Base-by-base conservation (phyloP, 78 protist species). In the Thecamonas trahens region DNA sequence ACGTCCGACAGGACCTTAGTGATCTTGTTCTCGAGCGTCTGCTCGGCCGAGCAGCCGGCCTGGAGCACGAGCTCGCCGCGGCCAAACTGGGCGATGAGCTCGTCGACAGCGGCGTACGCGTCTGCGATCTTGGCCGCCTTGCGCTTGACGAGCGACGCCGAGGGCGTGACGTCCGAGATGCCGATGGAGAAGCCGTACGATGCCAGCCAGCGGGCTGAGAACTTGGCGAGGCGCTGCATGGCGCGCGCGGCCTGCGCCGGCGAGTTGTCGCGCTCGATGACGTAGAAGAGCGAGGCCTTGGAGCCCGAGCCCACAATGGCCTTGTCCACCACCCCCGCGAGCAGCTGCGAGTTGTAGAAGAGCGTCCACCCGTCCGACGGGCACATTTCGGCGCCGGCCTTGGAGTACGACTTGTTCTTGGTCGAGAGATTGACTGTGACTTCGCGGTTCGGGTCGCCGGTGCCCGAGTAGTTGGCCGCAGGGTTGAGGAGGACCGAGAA, bases 101-200 rank as follows among this genome's bases (percentile, higher is more conserved):
- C 82, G 22, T 64, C 70, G 64, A 89, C 79, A 60, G 83, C 61
- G 14, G 8, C 52, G 67, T 87, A 80, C 0, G 91, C 96, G 0
- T 0, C 18, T 20, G 63, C 28, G 42, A 97, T 61, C 72, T 91
- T 40, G 32, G 44, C 76, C 35, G 75, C 59, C 81, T 95, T 97
- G 47, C 15, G 28, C 14, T 15, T 64, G 20, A 32, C 26, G 28
- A 97, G 79, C 20, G 22, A 22, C 0, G 39, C 64, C 13, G 83
- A 32, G 29, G 99, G 99, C 38, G 70, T 68, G 20, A 97, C 99
- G 67, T 96, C 99, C 13, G 59, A 78, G 58, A 98, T 90, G 34
- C 99, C 99, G 71, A 97, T 94, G 31, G 91, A 78, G 79, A 96
- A 97, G 26, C 99, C 99, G 24, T 67, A 61, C 58, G 77, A 67